These are phyloP conservation scores for Dryas integrifolia DNA, from an alignment of 331 rosid species.

Conservation along the genomic window DNA sequence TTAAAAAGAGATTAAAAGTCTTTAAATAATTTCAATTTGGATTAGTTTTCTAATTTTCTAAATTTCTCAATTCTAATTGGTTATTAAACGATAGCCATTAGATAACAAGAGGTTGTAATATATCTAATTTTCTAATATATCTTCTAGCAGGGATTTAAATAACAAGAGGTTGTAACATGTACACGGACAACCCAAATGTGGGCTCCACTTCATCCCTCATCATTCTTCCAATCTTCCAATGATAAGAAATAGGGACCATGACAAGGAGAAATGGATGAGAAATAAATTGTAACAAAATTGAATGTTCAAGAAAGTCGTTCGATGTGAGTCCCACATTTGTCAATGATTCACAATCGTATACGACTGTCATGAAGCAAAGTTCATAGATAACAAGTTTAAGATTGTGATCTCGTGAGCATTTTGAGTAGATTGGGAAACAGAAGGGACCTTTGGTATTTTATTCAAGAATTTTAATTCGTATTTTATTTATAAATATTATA, in stretches of 20 bases:
- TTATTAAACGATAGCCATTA: not conserved
- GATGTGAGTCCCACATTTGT: no score
- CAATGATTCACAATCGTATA: no score
- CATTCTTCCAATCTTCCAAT: constrained; percentile 13
- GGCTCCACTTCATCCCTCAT: not conserved
- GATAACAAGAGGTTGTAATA: constrained; percentile 3
- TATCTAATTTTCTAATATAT: not conserved
- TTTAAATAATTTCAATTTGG: no score
- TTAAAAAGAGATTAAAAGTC: no score
- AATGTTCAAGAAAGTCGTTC: not conserved
- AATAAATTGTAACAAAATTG: not conserved
- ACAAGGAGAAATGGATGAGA: not conserved
- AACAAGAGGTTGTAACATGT: constrained; percentile 4
- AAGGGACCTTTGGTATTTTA: no score
- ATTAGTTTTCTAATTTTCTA: no score
- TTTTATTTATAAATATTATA: no score
- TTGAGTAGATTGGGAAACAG: no score
- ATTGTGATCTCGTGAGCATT: no score
- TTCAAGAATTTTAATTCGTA: no score
- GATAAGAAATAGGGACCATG: not conserved
- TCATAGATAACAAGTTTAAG: no score
- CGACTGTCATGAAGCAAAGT: no score
- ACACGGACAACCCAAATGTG: not conserved
- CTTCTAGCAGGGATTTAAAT: constrained; percentile 8
- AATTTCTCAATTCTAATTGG: not conserved